Percentiles rank a stretch among this genome's conserved stretches.
phyloP scores from a whole-genome alignment of 805 yeast species.

The Yamadazyma tumulicola region DNA sequence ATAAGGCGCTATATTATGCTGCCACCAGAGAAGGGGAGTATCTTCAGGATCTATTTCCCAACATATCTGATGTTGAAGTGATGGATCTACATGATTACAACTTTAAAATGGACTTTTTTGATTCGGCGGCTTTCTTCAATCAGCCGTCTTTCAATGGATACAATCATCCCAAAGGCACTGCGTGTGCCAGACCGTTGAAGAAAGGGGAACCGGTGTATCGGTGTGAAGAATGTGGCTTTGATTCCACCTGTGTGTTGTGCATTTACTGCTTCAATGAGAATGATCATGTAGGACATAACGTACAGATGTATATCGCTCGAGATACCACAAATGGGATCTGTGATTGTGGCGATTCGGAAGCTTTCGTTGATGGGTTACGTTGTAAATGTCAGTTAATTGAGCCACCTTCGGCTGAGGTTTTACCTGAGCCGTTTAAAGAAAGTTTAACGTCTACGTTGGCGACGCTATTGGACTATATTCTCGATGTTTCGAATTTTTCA shows the following conservation, averaged over 20 bases:
- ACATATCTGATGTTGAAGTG: constrained; percentile 17
- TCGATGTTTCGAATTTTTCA: constrained; percentile 41
- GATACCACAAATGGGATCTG: constrained; percentile 57
- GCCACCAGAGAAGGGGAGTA: constrained; percentile 36
- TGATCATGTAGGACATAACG: constrained; percentile 67
- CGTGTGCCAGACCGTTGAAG: constrained; percentile 64
- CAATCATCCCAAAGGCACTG: constrained; percentile 53
- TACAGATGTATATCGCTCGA: constrained; percentile 46
- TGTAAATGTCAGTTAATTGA: constrained; percentile 40
- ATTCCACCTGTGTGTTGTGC: constrained; percentile 76
- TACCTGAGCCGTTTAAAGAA: constrained; percentile 14
- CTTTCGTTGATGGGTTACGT: constrained; percentile 52
- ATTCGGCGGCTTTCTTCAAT: constrained; percentile 14
- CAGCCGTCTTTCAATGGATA: constrained; percentile 12
- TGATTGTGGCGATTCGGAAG: constrained; percentile 70
- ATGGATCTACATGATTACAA: constrained; percentile 11
- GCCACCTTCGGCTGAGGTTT: neutral
- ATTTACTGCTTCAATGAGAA: constrained; percentile 65
- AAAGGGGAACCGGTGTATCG: constrained; percentile 65
- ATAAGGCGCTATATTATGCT: constrained; percentile 28
- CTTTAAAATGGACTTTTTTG: constrained; percentile 5
- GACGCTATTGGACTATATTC: constrained; percentile 37
- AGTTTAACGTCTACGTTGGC: constrained; percentile 27
- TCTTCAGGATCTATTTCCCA: constrained; percentile 32
- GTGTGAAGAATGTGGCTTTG: constrained; percentile 74